A percentile compares a stretch with the other conserved stretches of the same genome.
Conservation (phyloP, 495 filamentous ascomycete genomes). For the Hapsidospora chrysogenum region DNA sequence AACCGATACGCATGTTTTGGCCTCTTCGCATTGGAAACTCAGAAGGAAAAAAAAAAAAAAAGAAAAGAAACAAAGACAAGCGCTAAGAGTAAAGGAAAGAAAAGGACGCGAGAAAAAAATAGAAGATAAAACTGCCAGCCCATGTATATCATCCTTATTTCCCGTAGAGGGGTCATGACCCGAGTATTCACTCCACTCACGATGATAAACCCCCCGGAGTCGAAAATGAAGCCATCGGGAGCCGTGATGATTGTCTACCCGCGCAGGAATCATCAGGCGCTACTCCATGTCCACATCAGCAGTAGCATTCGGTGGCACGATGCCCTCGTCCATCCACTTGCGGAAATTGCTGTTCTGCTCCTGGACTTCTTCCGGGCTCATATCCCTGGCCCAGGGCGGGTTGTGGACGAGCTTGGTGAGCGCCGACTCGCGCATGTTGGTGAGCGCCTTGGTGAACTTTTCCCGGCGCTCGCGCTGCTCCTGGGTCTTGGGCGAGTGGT, state of each 20-base stretch:
- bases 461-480: constrained; percentile 21
- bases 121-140: too few species aligned
- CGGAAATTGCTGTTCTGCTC: constrained; percentile 45
- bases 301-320: constrained; percentile 4
- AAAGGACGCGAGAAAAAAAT: neutral
- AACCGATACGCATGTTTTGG: too few species aligned
- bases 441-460: constrained; percentile 29
- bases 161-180: too few species aligned
- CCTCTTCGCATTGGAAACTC: too few species aligned
- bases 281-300: constrained; percentile 2
- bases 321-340: constrained; percentile 28
- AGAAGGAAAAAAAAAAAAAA: neutral
- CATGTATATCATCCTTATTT: too few species aligned
- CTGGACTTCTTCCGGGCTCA: constrained; percentile 56
- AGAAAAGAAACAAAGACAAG: neutral
- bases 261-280: too few species aligned
- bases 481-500: constrained; percentile 11
- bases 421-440: constrained; percentile 39
- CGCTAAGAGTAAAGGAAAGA: neutral
- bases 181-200: too few species aligned
- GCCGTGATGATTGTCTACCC: too few species aligned
- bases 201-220: too few species aligned
- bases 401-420: constrained; percentile 58
- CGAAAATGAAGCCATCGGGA: too few species aligned
- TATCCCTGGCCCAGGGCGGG: constrained; percentile 55